Conservation (phyloP, 2,329 filamentous ascomycete genomes). For the Aspergillus intermedius region DNA sequence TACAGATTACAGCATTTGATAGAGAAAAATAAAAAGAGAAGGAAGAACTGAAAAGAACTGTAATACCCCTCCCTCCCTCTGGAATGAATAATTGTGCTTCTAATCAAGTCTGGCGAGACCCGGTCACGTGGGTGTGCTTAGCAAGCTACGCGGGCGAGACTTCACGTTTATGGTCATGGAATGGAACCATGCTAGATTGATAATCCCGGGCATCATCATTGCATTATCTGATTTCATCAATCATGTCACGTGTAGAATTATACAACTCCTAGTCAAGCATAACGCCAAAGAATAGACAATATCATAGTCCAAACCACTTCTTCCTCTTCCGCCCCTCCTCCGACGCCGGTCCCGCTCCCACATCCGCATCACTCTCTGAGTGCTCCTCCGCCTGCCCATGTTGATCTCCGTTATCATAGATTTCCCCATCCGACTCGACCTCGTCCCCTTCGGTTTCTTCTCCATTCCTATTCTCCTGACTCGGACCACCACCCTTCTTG, state of each 20-base stretch:
- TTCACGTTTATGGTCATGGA: too few relatives aligned
- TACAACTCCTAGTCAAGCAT: not conserved
- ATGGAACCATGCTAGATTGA: too few relatives aligned
- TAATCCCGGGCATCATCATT: too few relatives aligned
- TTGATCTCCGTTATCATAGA: constrained; percentile 15
- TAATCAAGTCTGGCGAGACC: constrained; percentile 1
- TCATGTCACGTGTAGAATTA: not conserved
- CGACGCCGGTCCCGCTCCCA: constrained; percentile 5
- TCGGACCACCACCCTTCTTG: constrained; percentile 10
- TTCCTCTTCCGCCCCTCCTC: constrained; percentile 14
- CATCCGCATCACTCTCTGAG: constrained; percentile 1
- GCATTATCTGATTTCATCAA: too few relatives aligned
- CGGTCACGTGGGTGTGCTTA: constrained; percentile 3
- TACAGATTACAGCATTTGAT: not conserved
- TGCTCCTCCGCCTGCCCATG: constrained; percentile 9
- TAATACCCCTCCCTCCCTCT: too few relatives aligned
- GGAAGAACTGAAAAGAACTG: not conserved
- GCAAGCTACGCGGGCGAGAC: constrained; percentile 1
- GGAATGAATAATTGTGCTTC: not conserved
- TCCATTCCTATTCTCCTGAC: constrained; percentile 2
- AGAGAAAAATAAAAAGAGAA: not conserved
- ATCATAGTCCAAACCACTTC: constrained; percentile 27
- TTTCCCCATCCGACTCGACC: constrained; percentile 6
- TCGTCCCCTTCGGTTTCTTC: not conserved
- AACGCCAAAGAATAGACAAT: not conserved